phyloP scores from a whole-genome alignment of 1,284 basidiomycete species.

The Ceratobasidium sp. region DNA sequence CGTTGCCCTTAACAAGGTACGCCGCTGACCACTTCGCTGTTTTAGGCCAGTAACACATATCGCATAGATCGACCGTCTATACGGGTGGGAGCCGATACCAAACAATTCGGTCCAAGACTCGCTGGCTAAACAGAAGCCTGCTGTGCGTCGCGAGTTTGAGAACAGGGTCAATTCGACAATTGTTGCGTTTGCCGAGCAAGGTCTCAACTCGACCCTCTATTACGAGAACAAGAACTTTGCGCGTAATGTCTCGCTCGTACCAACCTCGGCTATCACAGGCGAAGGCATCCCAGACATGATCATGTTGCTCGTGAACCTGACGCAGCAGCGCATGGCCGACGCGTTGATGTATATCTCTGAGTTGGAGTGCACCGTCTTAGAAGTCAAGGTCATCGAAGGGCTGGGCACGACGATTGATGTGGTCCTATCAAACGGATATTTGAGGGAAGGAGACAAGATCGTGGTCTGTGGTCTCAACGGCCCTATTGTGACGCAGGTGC shows the following conservation, averaged over 20 bases:
- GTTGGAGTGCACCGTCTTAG: conserved; percentile 98
- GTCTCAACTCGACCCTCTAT: conserved; percentile 94
- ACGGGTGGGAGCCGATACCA: conserved; percentile 92
- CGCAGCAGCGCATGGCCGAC: conserved; percentile 98
- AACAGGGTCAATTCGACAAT: conserved; percentile 88
- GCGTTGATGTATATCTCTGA: conserved; percentile 98
- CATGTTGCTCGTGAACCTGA: conserved; percentile 96
- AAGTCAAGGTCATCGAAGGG: conserved; percentile 99
- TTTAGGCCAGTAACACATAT: conserved; percentile 46
- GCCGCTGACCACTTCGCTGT: neutral
- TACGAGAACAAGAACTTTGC: conserved; percentile 98
- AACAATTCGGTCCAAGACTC: conserved; percentile 94
- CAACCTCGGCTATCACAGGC: conserved; percentile 97
- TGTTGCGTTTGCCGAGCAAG: conserved; percentile 96
- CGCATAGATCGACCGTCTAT: conserved; percentile 92
- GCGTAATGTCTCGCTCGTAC: conserved; percentile 94
- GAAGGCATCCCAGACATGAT: conserved; percentile 99
- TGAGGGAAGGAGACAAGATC: conserved; percentile 93
- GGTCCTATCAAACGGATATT: conserved; percentile 93
- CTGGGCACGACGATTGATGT: conserved; percentile 99
- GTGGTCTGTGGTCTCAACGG: conserved; percentile 98
- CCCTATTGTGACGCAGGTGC: conserved; percentile 94
- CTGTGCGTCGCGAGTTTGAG: conserved; percentile 93
- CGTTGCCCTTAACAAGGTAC: conserved; percentile 96
- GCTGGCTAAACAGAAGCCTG: conserved; percentile 82